These are phyloP conservation scores for Ogataea salicorniae DNA, from an alignment of 805 yeast genomes.

Conservation along the genomic window DNA sequence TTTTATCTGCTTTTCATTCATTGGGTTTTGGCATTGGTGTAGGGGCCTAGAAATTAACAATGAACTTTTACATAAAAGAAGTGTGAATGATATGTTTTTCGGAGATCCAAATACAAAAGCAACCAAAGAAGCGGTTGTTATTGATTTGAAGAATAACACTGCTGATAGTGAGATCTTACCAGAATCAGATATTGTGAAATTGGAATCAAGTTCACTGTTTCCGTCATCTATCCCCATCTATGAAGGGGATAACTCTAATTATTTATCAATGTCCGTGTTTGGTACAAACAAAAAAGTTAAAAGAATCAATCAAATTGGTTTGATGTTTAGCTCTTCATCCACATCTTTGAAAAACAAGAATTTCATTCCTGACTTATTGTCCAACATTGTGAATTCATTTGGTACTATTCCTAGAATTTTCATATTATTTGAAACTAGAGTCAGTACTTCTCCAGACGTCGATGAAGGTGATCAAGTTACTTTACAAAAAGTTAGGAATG, in stretches of 20 bases:
- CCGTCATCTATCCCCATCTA: constrained; percentile 1
- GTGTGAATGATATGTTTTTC: constrained; percentile 32
- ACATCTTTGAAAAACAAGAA: constrained; percentile 37
- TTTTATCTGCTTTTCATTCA: constrained; percentile 32
- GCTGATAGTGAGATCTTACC: neutral
- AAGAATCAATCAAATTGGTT: constrained; percentile 34
- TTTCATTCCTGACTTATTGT: constrained; percentile 41
- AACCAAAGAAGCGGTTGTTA: constrained; percentile 14
- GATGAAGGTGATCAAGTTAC: constrained; percentile 36
- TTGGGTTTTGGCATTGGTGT: constrained; percentile 45
- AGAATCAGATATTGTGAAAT: neutral
- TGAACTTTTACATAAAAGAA: constrained; percentile 26
- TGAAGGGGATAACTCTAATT: neutral
- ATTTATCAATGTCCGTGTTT: constrained; percentile 3
- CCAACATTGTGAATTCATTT: constrained; percentile 34
- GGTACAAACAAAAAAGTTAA: constrained; percentile 9
- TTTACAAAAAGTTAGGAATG: constrained; percentile 33
- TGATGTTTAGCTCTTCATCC: constrained; percentile 37
- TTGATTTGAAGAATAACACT: constrained; percentile 11
- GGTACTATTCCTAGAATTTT: constrained; percentile 40
- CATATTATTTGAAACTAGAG: constrained; percentile 39
- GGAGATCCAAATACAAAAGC: constrained; percentile 13
- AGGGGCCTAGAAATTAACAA: constrained; percentile 36
- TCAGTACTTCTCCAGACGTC: constrained; percentile 39
- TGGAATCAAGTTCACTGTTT: neutral